Evolutionary conservation across 2,329 filamentous ascomycete species (phyloP).

Genomic region (Polytolypa hystricis): DNA sequence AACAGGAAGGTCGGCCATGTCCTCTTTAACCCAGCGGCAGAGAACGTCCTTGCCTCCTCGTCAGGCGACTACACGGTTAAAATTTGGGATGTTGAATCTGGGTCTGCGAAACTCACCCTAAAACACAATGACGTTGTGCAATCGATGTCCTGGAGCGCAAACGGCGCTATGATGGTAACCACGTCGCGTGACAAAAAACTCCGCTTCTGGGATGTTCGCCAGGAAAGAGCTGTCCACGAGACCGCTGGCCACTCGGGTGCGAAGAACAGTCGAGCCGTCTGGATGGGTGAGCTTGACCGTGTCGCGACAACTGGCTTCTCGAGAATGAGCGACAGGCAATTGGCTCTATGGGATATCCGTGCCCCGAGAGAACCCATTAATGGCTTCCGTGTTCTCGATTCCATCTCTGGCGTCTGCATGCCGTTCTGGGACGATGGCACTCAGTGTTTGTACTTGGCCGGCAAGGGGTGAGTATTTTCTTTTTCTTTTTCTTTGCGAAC

Average conservation of each 20-base stretch:
- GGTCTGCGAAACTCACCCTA: slow-evolving; percentile 61
- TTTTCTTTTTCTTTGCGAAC: background rate
- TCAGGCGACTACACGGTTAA: slow-evolving; percentile 94
- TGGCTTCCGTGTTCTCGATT: slow-evolving; percentile 82
- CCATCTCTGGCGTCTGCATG: slow-evolving; percentile 96
- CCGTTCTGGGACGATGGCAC: slow-evolving; percentile 99
- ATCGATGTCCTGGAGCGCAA: slow-evolving; percentile 89
- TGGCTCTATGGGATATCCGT: slow-evolving; percentile 90
- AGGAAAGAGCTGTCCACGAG: slow-evolving; percentile 79
- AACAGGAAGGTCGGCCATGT: slow-evolving; percentile 94
- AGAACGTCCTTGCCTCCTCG: slow-evolving; percentile 87
- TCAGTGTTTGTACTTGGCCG: slow-evolving; percentile 88
- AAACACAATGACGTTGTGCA: slow-evolving; percentile 89
- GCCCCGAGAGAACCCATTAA: slow-evolving; percentile 69
- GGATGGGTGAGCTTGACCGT: slow-evolving; percentile 94
- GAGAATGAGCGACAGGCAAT: slow-evolving; percentile 92
- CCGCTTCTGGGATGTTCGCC: slow-evolving; percentile 91
- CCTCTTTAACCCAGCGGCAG: slow-evolving; percentile 91
- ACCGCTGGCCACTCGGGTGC: slow-evolving; percentile 77
- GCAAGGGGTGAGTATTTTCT: slow-evolving; percentile 67
- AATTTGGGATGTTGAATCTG: slow-evolving; percentile 83
- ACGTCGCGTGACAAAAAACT: slow-evolving; percentile 98
- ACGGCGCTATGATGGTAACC: slow-evolving; percentile 74
- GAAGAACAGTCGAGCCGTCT: slow-evolving; percentile 94
- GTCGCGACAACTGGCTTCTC: slow-evolving; percentile 96